Conservation (phyloP, 345 rosid genomes). For the Excoecaria agallocha region DNA sequence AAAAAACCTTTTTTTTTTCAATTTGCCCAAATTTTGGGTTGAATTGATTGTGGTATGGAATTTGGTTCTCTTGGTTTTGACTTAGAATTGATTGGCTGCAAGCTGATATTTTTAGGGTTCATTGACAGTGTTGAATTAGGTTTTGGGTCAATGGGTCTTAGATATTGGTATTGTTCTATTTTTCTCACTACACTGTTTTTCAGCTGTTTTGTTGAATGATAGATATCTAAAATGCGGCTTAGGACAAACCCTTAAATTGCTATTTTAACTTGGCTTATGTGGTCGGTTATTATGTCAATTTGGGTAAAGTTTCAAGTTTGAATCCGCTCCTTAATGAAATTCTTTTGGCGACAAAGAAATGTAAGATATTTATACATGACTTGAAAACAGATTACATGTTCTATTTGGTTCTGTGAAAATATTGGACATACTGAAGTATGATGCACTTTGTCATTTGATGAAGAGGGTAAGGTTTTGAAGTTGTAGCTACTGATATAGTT, state of each 20-base stretch:
- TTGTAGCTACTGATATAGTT: no score
- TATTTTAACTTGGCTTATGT: not conserved
- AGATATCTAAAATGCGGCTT: not conserved
- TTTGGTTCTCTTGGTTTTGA: conserved; percentile 2
- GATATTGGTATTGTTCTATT: not conserved
- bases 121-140: not conserved
- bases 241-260: no score
- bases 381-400: no score
- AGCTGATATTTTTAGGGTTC: not conserved
- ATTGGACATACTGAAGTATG: no score
- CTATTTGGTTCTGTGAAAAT: no score
- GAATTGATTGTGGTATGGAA: conserved; percentile 1
- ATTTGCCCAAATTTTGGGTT: not conserved
- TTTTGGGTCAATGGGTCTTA: conserved; percentile 3
- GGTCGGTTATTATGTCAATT: not conserved
- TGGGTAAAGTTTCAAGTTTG: not conserved
- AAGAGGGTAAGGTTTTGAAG: no score
- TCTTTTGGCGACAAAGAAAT: no score
- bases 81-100: not conserved
- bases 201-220: not conserved
- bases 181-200: not conserved
- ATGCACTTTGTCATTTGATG: no score
- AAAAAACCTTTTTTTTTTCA: not conserved
- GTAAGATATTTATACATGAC: no score
- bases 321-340: no score